These are phyloP conservation scores for Aspergillus sp. DNA, from an alignment of 2,329 filamentous ascomycete species.

Conservation along the genomic window DNA sequence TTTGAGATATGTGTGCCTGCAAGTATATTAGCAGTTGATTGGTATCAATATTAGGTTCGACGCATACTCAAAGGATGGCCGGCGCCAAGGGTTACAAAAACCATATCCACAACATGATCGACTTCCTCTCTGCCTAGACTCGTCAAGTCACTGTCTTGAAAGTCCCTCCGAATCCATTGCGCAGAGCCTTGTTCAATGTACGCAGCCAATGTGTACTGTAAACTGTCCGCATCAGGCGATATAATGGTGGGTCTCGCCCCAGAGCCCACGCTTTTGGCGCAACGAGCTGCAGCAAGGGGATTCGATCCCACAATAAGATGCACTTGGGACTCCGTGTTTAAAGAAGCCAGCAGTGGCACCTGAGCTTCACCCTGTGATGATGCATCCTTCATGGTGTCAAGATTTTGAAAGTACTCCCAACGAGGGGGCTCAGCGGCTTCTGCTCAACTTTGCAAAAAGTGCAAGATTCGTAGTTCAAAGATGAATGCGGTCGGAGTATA, in stretches of 20 bases:
- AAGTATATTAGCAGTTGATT: constrained; percentile 25
- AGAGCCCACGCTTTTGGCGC: constrained; percentile 76
- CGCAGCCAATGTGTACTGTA: constrained; percentile 61
- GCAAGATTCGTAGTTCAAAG: not conserved
- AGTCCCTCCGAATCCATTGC: constrained; percentile 54
- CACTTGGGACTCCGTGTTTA: constrained; percentile 52
- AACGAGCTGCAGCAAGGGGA: constrained; percentile 83
- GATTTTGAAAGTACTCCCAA: constrained; percentile 12
- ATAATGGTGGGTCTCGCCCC: constrained; percentile 82
- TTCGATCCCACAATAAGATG: constrained; percentile 88
- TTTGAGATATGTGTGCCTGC: constrained; percentile 70
- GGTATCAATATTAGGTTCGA: constrained; percentile 26
- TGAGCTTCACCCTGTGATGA: constrained; percentile 27
- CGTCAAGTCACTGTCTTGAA: constrained; percentile 73
- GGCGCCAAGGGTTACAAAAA: constrained; percentile 76
- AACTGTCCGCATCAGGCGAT: constrained; percentile 65
- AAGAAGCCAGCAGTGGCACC: constrained; percentile 45
- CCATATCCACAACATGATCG: constrained; percentile 79
- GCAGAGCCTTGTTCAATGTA: constrained; percentile 49
- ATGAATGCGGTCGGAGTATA: not conserved
- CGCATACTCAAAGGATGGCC: constrained; percentile 55
- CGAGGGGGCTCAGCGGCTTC: constrained; percentile 11
- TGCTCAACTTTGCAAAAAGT: not conserved
- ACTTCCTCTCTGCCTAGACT: constrained; percentile 81
- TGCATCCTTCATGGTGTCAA: constrained; percentile 38